Base-by-base conservation (phyloP, 192 early-diverging fungal species). In the Diversispora eburnea region DNA sequence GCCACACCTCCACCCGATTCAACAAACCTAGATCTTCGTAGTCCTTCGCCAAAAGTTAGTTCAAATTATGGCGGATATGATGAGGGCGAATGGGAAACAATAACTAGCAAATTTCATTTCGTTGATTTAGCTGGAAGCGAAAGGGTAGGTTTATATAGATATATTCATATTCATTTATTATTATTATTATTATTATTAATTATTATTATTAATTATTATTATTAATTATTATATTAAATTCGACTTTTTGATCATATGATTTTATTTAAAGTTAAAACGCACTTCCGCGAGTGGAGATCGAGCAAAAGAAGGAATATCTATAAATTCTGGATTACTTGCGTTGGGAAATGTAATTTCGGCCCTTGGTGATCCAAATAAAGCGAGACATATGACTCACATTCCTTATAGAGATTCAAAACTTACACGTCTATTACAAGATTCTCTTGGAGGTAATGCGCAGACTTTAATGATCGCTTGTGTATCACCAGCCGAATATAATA, bases 81-180 rank as follows among this genome's bases (percentile, higher is more conserved):
- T 13, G 89, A 89, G 60, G 84, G 84, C 77, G 77, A 91, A 19
- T 63, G 42, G 42, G n/a, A 45, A 19, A 82, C 84, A 4, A 79
- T 93, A n/a, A 83, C 84, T 7, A 95, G 93, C 39, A 99, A 98
- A 81, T 94, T 99, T 72, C 94, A 97, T 78, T 99, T 99, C 84
- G 98, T 99, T 17, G 98, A 99, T 84, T 83, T 99, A 78, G 98
- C 98, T 39, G 98, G 98, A 43, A 95, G 93, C 57, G 98, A 99
- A 81, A 80, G 93, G 55, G 83, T 84, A 81, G 73, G 57, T 80
- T 8, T 41, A 48, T 58, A 41, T 41, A 33, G 0, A 33, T 33
- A 33, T 33, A 33, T 33, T 33, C 25, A 33, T 33, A 33, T 33
- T 33, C 25, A 33, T 33, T 33, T 33, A 33, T 33, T 33, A 33